Percentiles rank a stretch among this genome's conserved stretches.
These are phyloP conservation scores for Erigeron canadensis DNA, from an alignment of 129 eudicot species.

Conservation along the genomic window DNA sequence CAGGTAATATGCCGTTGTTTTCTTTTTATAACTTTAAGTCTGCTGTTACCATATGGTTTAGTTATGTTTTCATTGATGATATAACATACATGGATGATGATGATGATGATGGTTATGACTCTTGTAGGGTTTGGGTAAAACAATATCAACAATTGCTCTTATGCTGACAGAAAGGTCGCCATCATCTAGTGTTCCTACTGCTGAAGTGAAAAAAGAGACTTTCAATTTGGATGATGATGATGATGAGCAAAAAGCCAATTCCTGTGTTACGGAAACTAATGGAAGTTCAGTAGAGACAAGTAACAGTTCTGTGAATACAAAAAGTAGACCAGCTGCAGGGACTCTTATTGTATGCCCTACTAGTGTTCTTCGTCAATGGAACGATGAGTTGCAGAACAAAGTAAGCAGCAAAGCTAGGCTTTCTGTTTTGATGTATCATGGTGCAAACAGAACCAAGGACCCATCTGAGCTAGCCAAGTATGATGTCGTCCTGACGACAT, in stretches of 20 bases:
- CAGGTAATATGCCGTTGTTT: conserved; percentile 55
- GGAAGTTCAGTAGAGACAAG: neutral
- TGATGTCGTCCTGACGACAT: conserved; percentile 93
- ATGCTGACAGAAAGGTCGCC: conserved; percentile 86
- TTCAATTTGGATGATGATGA: conserved; percentile 80
- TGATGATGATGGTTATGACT: conserved; percentile 1
- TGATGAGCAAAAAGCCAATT: conserved; percentile 34
- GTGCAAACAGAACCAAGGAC: conserved; percentile 83
- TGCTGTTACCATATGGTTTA: neutral
- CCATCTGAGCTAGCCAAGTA: conserved; percentile 82
- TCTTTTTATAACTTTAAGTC: neutral
- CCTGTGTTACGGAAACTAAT: conserved; percentile 27
- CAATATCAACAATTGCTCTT: conserved; percentile 92
- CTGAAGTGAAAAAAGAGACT: conserved; percentile 48
- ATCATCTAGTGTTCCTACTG: conserved; percentile 35
- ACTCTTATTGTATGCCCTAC: conserved; percentile 98
- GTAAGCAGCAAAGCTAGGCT: conserved; percentile 66
- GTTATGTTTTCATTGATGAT: neutral
- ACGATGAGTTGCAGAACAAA: conserved; percentile 73
- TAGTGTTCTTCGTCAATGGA: conserved; percentile 96
- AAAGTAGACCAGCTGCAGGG: conserved; percentile 86
- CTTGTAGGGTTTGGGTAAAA: conserved; percentile 91
- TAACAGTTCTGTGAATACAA: conserved; percentile 31
- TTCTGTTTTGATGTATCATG: conserved; percentile 80
- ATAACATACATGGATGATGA: neutral